phyloP scores from a whole-genome alignment of 345 rosid genomes.

The Orychophragmus violaceus region DNA sequence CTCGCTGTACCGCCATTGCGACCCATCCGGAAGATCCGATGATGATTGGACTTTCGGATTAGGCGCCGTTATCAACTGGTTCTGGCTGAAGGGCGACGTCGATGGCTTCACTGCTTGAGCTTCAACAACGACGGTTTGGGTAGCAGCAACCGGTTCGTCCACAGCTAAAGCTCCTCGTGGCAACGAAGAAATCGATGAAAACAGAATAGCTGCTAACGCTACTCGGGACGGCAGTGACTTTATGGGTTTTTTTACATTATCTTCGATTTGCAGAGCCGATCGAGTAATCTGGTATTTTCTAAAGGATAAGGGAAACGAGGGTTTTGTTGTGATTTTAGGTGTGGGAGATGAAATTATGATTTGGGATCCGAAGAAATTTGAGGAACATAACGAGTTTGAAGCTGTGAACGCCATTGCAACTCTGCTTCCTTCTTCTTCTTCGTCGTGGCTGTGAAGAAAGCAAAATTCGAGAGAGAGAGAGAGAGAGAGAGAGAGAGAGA shows the following conservation, averaged over 20 bases:
- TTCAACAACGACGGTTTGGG: conserved; percentile 26
- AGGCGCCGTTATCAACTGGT: conserved; percentile 50
- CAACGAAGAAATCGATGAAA: conserved; percentile 35
- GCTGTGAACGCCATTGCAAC: conserved; percentile 7
- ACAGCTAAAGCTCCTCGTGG: conserved; percentile 55
- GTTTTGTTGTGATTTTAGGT: conserved; percentile 7
- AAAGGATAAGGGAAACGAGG: conserved; percentile 19
- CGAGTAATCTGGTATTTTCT: conserved; percentile 21
- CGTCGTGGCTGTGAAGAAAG: background rate
- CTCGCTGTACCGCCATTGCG: conserved; percentile 80
- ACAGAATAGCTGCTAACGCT: conserved; percentile 45
- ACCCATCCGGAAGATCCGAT: conserved; percentile 64
- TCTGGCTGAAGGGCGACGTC: conserved; percentile 43
- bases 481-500: background rate
- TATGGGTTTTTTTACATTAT: conserved; percentile 19
- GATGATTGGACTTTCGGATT: conserved; percentile 37
- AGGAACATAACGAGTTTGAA: background rate
- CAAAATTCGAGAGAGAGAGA: background rate
- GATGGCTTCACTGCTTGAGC: conserved; percentile 44
- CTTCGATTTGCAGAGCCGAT: conserved; percentile 10
- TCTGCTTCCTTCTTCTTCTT: conserved; percentile 13
- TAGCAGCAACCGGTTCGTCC: conserved; percentile 23
- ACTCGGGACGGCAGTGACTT: conserved; percentile 30
- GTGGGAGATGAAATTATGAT: conserved; percentile 25
- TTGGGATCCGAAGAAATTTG: conserved; percentile 9